Conservation (phyloP, 805 yeast genomes). For the Ogataea glucozyma region DNA sequence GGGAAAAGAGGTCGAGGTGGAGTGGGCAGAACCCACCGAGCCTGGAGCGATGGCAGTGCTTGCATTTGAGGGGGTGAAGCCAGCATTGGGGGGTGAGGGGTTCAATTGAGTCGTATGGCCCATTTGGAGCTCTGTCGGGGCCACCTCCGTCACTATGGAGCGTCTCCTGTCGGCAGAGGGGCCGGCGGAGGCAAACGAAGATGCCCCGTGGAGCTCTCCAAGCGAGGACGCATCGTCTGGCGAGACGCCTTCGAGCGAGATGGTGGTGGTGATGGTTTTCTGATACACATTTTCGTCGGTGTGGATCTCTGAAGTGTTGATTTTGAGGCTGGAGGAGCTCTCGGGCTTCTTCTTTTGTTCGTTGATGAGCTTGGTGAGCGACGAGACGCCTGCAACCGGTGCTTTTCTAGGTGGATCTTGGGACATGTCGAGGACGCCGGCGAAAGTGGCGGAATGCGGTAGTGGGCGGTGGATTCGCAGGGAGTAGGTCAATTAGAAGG, state of each 20-base stretch:
- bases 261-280: conserved; percentile 36
- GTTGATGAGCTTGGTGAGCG: conserved; percentile 37
- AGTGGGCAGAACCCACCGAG: no score
- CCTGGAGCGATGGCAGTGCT: no score
- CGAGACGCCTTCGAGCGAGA: conserved; percentile 37
- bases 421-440: conserved; percentile 7
- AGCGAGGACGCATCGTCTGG: conserved; percentile 27
- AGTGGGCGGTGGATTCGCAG: not conserved
- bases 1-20: conserved; percentile 13
- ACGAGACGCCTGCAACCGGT: conserved; percentile 36
- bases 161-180: conserved; percentile 1
- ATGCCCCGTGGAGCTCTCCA: no score
- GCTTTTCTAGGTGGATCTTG: no score
- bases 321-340: conserved; percentile 21
- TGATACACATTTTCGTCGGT: conserved; percentile 25
- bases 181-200: not conserved
- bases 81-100: not conserved
- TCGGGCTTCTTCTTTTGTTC: conserved; percentile 27
- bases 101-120: conserved; percentile 2
- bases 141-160: conserved; percentile 1
- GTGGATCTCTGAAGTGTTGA: conserved; percentile 17
- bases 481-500: no score
- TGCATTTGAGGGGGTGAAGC: no score
- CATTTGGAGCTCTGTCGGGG: not conserved
- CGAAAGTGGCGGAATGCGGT: not conserved